Percentiles rank a stretch among this genome's conserved stretches.
These are phyloP conservation scores for Aspergillus fischeri DNA, from an alignment of 2,329 filamentous ascomycete species.

Conservation along the genomic window DNA sequence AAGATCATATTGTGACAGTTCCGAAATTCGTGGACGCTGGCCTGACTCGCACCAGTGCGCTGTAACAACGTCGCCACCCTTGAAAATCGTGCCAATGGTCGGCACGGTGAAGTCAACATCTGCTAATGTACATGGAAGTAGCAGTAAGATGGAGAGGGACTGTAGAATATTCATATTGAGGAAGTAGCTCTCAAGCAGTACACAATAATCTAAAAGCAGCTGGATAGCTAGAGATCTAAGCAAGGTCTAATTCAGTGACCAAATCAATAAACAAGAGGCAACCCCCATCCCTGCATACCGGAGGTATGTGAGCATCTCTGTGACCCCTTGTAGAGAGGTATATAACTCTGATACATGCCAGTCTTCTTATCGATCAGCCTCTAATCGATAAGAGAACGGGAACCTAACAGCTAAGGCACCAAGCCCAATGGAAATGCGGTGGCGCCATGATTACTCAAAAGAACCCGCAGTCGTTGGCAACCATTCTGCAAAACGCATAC, in stretches of 20 bases:
- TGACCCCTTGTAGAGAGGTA: not conserved
- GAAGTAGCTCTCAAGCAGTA: not conserved
- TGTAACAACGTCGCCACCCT: conserved; percentile 48
- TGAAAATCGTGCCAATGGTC: conserved; percentile 47
- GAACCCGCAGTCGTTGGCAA: not conserved
- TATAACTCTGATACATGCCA: not conserved
- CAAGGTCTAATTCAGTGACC: not conserved
- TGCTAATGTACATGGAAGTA: conserved; percentile 45
- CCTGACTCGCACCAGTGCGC: conserved; percentile 57
- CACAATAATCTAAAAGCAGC: not conserved
- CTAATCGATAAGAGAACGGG: not conserved
- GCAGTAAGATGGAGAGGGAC: conserved; percentile 30
- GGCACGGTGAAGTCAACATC: conserved; percentile 54
- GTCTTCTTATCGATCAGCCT: not conserved
- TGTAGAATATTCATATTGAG: conserved; percentile 27
- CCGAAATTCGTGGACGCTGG: conserved; percentile 45
- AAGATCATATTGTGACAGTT: conserved; percentile 54
- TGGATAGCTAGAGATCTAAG: not conserved
- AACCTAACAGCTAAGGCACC: not conserved
- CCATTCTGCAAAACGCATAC: not conserved
- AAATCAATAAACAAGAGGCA: not conserved
- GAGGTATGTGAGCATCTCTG: conserved; percentile 2
- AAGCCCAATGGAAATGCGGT: not conserved
- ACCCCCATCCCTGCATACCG: conserved; percentile 4
- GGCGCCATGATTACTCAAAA: not conserved